Percentiles rank a stretch among this genome's conserved stretches.
Conservation (phyloP, 2,329 filamentous ascomycete species). For the Bertia moriformis region DNA sequence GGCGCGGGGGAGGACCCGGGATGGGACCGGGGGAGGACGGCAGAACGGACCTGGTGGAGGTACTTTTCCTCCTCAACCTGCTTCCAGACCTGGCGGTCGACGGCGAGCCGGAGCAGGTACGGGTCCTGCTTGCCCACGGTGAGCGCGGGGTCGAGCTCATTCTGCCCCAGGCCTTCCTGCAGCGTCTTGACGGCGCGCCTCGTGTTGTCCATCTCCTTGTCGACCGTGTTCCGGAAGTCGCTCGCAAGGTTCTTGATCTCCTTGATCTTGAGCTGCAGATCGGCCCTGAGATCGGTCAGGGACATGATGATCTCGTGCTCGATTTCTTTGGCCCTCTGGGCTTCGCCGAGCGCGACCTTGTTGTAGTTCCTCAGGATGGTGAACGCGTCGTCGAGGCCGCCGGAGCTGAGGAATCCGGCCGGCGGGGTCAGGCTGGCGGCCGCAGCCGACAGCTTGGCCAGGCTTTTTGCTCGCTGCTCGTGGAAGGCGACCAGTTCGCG, state of each 20-base stretch:
- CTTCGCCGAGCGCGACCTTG: constrained; percentile 63
- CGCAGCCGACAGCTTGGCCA: constrained; percentile 69
- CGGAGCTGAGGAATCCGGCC: constrained; percentile 60
- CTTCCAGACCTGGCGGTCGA: constrained; percentile 78
- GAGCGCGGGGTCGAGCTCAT: constrained; percentile 61
- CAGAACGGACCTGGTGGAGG: constrained; percentile 63
- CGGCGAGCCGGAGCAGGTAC: constrained; percentile 70
- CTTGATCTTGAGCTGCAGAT: constrained; percentile 91
- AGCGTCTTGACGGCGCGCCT: constrained; percentile 64
- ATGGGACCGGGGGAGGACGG: too few species aligned
- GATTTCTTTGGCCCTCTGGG: constrained; percentile 78
- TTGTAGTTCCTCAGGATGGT: constrained; percentile 72
- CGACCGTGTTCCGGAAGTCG: constrained; percentile 93
- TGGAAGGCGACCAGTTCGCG: constrained; percentile 81
- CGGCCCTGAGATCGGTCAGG: constrained; percentile 69
- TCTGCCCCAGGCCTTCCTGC: constrained; percentile 68
- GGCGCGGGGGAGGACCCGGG: too few species aligned
- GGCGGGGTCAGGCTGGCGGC: constrained; percentile 69
- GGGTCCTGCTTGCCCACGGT: constrained; percentile 82
- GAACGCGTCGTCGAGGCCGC: constrained; percentile 77
- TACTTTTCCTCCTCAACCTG: constrained; percentile 97
- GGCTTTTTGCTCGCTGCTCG: constrained; percentile 67
- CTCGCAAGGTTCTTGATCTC: constrained; percentile 88
- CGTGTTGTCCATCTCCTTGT: constrained; percentile 83
- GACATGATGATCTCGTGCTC: constrained; percentile 84